Conservation (phyloP, 1,139 yeast species). For the Spencermartinsiella ligniputridi region DNA sequence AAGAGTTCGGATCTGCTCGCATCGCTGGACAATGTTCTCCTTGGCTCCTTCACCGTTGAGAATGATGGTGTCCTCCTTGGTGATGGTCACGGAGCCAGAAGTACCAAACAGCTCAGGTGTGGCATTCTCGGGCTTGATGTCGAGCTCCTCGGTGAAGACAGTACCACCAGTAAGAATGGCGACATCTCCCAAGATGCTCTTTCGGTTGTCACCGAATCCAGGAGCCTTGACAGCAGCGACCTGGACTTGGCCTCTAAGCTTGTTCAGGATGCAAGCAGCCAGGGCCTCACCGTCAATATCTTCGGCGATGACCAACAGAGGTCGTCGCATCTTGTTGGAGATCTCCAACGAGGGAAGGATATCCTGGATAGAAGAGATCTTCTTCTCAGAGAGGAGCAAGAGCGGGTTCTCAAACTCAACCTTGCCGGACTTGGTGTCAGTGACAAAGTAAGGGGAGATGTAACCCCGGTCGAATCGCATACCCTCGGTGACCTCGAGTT, state of each 20-base stretch:
- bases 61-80: constrained; percentile 96
- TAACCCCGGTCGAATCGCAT: constrained; percentile 99
- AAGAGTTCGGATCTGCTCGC: constrained; percentile 91
- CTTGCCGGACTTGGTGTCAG: constrained; percentile 94
- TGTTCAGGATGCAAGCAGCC: constrained; percentile 97
- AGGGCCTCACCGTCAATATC: constrained; percentile 98
- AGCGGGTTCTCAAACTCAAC: constrained; percentile 97
- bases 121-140: constrained; percentile 94
- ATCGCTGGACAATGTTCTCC: constrained; percentile 82
- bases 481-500: constrained; percentile 97
- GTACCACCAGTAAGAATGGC: constrained; percentile 97
- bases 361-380: constrained; percentile 88
- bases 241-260: constrained; percentile 98
- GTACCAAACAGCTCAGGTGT: constrained; percentile 89
- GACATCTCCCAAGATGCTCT: constrained; percentile 95
- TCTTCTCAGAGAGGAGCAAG: constrained; percentile 86
- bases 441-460: constrained; percentile 96
- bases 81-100: constrained; percentile 87
- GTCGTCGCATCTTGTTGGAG: constrained; percentile 93
- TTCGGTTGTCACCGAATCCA: constrained; percentile 99
- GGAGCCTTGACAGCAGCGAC: constrained; percentile 99
- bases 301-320: constrained; percentile 91
- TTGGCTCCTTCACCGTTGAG: constrained; percentile 94
- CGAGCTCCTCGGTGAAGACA: constrained; percentile 97
- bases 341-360: constrained; percentile 91